Evolutionary conservation across 768 basidiomycete genomes (phyloP), one percentile per base, ranked within the genome.

Genomic region (Lentinula guzmanii): DNA sequence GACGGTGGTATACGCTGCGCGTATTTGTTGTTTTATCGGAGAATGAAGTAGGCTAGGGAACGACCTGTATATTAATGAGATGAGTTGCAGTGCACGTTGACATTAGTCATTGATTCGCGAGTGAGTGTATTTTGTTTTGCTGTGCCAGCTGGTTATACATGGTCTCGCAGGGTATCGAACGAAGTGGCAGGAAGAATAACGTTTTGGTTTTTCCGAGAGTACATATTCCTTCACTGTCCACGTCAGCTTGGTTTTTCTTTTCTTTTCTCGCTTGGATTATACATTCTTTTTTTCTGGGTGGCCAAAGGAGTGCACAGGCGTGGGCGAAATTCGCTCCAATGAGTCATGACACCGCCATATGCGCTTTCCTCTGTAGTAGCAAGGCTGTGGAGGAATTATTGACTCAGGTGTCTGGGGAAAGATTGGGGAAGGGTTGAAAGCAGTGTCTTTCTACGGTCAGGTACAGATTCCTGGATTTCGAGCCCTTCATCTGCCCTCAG

Each of bases 21-120:
- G 28, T 97, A 95, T 75, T 71, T 97, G 70, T 75, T 95, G 72
- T 94, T 96, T 71, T 96, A 96, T 73, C 77, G 86, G 64, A 76
- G 89, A 64, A 68, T 91, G 45, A 74, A 77, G 63, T 70, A 43
- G 16, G 13, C n/a, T 28, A 43, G 42, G 42, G 16, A 43, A 43
- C 42, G 42, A 4, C 0, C 28, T 28, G 28, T 28, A 28, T 28
- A 28, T 28, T 3, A 28, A 28, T 28, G 28, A 28, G 28, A 28
- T 43, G 13, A 16, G 16, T 43, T 16, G 13, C 5, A 43, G 13
- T 39, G 37, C 37, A 39, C 37, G 37, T 39, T 15, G 18, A 16
- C 5, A 4, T 16, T 18, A n/a, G 8, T 39, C 37, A 13, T 39
- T 39, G 8, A 13, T 43, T 6, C 5, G 16, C 11, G 42, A 43